Conservation (phyloP, 805 yeast species). For the Cyberlindnera saturnus region DNA sequence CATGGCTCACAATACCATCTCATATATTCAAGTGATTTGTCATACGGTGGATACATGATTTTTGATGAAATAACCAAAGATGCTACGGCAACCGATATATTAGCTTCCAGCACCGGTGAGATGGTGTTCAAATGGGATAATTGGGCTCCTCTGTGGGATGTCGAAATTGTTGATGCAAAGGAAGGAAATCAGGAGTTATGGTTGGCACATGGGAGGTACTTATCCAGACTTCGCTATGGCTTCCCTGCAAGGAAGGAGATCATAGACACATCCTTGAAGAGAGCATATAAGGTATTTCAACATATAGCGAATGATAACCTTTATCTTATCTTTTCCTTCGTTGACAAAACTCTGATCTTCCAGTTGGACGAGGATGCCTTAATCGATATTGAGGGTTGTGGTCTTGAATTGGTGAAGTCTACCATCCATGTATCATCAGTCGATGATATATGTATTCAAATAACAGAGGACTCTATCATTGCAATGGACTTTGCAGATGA, state of each 20-base stretch:
- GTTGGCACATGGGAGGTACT: constrained; percentile 16
- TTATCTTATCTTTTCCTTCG: constrained; percentile 31
- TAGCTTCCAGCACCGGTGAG: constrained; percentile 1
- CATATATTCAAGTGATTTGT: constrained; percentile 35
- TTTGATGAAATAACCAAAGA: constrained; percentile 23
- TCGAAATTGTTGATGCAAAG: constrained; percentile 26
- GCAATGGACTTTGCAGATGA: constrained; percentile 14
- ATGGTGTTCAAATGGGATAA: constrained; percentile 29
- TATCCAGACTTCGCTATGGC: constrained; percentile 17
- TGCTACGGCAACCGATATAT: constrained; percentile 8
- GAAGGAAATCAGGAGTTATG: constrained; percentile 34
- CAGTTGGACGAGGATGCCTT: constrained; percentile 25
- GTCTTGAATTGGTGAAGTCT: constrained; percentile 10
- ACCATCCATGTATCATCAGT: constrained; percentile 15
- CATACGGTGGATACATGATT: constrained; percentile 31
- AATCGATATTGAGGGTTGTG: constrained; percentile 22
- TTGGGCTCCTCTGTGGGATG: constrained; percentile 45
- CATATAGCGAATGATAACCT: constrained; percentile 14
- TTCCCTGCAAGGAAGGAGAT: constrained; percentile 12
- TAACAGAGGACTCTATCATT: constrained; percentile 18
- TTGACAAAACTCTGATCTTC: constrained; percentile 33
- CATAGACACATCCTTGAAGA: constrained; percentile 12
- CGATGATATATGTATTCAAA: constrained; percentile 18
- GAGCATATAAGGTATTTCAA: constrained; percentile 12
- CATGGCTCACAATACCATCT: constrained; percentile 13